A percentile compares a stretch with the other conserved stretches of the same genome.
Conservation (phyloP, 257 asterid genomes). For the Marsdenia floribunda region DNA sequence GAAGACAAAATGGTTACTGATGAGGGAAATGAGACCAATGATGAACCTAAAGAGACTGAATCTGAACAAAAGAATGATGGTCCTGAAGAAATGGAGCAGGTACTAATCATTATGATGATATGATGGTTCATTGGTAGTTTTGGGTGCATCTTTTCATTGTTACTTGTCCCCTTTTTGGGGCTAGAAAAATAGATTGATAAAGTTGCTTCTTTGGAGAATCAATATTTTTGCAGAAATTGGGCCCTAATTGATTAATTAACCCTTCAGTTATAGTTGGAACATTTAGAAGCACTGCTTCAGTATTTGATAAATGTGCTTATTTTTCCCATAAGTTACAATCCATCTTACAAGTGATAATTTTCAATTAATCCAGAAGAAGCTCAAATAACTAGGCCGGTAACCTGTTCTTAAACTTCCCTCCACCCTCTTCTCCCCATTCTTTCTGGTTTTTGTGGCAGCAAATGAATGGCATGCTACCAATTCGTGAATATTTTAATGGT, state of each 20-base stretch:
- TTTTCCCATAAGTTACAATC: background rate
- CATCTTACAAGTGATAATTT: background rate
- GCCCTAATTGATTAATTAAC: background rate
- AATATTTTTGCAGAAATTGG: background rate
- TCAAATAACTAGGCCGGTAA: background rate
- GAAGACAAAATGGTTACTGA: conserved; percentile 59
- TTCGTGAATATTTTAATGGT: background rate
- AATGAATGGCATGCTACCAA: background rate
- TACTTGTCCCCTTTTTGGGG: background rate
- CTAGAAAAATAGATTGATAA: background rate
- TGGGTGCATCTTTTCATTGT: no score
- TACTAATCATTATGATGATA: conserved; percentile 16
- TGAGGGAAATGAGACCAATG: conserved; percentile 36
- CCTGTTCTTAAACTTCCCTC: background rate
- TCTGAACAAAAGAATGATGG: conserved; percentile 49
- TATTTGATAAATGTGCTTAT: background rate
- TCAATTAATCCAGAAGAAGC: background rate
- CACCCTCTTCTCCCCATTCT: background rate
- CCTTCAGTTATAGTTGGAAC: background rate
- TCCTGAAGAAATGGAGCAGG: conserved; percentile 83
- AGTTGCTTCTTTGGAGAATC: background rate
- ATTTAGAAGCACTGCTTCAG: background rate
- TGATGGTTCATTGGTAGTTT: background rate
- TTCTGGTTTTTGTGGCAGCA: background rate
- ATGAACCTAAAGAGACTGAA: conserved; percentile 32